Conservation (phyloP, 331 rosid genomes). For the Arachis monticola region DNA sequence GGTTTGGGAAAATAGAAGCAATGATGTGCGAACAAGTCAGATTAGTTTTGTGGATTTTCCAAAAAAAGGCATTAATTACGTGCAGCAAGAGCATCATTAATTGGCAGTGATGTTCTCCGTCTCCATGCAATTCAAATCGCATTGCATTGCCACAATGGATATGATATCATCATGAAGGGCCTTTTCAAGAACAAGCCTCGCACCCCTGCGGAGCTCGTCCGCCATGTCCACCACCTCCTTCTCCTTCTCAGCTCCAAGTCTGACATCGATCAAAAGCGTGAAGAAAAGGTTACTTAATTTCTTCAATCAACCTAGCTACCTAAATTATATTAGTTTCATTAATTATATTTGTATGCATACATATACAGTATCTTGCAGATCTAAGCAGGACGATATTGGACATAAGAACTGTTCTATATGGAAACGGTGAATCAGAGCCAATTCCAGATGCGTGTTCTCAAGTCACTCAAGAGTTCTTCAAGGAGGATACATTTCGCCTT, state of each 20-base stretch:
- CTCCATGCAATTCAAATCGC: no score
- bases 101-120: no score
- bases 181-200: slow-evolving; percentile 78
- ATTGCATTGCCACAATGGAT: neutral
- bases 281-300: slow-evolving; percentile 62
- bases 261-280: slow-evolving; percentile 63
- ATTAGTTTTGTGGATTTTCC: slow-evolving; percentile 31
- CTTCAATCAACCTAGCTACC: neutral
- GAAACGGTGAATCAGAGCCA: slow-evolving; percentile 76
- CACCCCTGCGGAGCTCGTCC: slow-evolving; percentile 70
- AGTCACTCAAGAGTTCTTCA: slow-evolving; percentile 73
- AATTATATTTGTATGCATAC: neutral
- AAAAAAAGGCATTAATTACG: slow-evolving; percentile 17
- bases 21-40: neutral
- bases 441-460: slow-evolving; percentile 75
- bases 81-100: no score
- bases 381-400: slow-evolving; percentile 60
- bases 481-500: slow-evolving; percentile 68
- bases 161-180: slow-evolving; percentile 52
- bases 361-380: slow-evolving; percentile 57
- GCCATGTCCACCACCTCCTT: slow-evolving; percentile 73
- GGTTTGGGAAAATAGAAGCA: neutral
- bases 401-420: slow-evolving; percentile 65
- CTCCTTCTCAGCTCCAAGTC: slow-evolving; percentile 42
- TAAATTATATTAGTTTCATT: no score